These are phyloP conservation scores for Plenodomus biglobosus DNA, from an alignment of 2,329 filamentous ascomycete species.

Conservation along the genomic window DNA sequence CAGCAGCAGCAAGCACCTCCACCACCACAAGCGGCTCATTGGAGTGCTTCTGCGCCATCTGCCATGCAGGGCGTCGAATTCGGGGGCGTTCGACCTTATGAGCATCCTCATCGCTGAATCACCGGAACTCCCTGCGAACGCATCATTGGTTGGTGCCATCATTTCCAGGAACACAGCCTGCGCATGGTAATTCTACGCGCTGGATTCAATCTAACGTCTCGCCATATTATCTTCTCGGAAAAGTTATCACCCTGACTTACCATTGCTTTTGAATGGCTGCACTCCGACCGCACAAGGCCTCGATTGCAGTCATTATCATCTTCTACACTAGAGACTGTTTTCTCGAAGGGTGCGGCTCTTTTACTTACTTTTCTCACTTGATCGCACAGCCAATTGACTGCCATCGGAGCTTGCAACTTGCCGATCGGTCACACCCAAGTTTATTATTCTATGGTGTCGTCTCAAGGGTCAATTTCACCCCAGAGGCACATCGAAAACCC, in stretches of 20 bases:
- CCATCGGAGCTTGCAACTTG: neutral
- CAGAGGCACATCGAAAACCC: neutral
- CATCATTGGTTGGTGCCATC: neutral
- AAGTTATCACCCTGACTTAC: neutral
- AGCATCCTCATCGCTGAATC: constrained; percentile 13
- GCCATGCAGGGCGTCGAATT: constrained; percentile 57
- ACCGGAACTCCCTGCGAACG: neutral
- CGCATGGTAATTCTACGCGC: neutral
- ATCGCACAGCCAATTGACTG: neutral
- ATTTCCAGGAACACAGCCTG: neutral
- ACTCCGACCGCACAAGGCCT: neutral
- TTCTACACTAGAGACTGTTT: neutral
- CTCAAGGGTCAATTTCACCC: neutral
- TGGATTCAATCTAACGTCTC: neutral
- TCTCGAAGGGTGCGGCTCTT: neutral
- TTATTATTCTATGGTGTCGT: neutral
- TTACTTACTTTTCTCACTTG: neutral
- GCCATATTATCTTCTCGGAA: neutral
- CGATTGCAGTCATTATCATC: neutral
- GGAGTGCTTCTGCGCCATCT: constrained; percentile 33
- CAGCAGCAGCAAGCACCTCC: constrained; percentile 19
- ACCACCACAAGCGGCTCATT: constrained; percentile 39
- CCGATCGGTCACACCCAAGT: neutral
- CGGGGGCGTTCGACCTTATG: constrained; percentile 42
- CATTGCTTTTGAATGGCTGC: neutral